Evolutionary conservation across 192 early-diverging fungal species (phyloP), one percentile per base, ranked within the genome.

Genomic region (Dimargaris verticillata): DNA sequence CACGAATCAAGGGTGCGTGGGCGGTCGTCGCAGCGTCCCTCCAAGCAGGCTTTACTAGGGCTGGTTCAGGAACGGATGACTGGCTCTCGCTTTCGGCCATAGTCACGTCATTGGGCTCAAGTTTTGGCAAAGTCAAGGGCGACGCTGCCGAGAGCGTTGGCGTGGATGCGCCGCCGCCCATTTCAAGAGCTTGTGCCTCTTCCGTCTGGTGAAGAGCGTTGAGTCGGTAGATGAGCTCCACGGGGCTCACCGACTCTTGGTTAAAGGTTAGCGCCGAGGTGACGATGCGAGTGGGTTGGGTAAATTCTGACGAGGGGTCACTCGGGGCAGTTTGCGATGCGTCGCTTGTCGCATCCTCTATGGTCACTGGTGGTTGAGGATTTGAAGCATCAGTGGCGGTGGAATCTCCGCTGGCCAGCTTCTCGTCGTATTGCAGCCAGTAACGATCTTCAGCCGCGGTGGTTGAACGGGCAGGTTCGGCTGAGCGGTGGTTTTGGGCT

Each of bases 231-330:
- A 59, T 29, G 17, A 59, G 25, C 6, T 59, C 57, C 22, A 59
- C 42, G 18, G 57, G 57, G n/a, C 57, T 59, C 15, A 59, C 57
- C 7, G 57, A 28, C 7, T 59, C 57, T 20, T 41, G 57, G 43
- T 59, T 59, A 59, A 59, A 44, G 20, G 57, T 43, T n/a, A 59
- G 25, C 22, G 38, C 57, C 5, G 57, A 59, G 26, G 57, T 59
- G n/a, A 59, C 29, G 43, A 59, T 38, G 15, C 57, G 29, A 38
- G 57, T 13, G 15, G 57, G 57, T 41, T 42, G 20, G n/a, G 28
- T 15, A 10, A 18, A n/a, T 18, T 38, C 53, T 6, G n/a, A 10
- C 3, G 3, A 20, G 18, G 49, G 1, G 9, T 51, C 22, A n/a
- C 49, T 18, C 14, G 20, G 18, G 18, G 49, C 26, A n/a, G 20